Evolutionary conservation across 192 early-diverging fungal species (phyloP), one percentile per base, ranked within the genome.

Genomic region (Rhizoclosmatium globosum): DNA sequence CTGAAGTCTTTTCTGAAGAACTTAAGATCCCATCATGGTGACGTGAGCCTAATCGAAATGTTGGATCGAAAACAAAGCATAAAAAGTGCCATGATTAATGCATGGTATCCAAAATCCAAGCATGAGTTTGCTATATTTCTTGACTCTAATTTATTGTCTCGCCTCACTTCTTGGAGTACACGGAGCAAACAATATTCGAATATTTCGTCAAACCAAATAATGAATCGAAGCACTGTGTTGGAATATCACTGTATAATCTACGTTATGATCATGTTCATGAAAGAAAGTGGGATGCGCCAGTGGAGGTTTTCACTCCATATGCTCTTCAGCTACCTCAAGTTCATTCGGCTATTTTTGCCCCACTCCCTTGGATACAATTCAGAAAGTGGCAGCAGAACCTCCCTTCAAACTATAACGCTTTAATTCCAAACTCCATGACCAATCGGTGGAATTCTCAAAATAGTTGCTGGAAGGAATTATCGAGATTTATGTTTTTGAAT

Each of bases 91-190:
- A 65, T 73, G 41, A 59, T 82, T 2, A 72, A 78, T 4, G 65
- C 80, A 21, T 80, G 80, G 80, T 15, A n/a, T 7, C 68, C 82
- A 41, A 75, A 42, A 6, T 39, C 31, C 4, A 13, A 38, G 11
- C 9, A n/a, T 39, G 70, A 71, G 46, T 73, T 64, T 53, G 81
- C 56, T 21, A 65, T 82, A 45, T 82, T 82, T 47, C 41, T 82
- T 4, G 71, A 81, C 73, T 74, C 64, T 44, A 59, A 82, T 67
- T 71, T 9, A 57, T 44, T 38, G 70, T 82, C 13, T 82, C 80
- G 7, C 56, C 72, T 41, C 66, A 73, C 21, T 82, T 80, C 59
- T 61, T 76, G 65, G 58, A 83, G 42, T 77, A 82, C 53, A 46
- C 71, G 6, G 67, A 70, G 67, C 58, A 23, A n/a, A 64, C 73